These are phyloP conservation scores for Catharanthus roseus DNA, from an alignment of 257 asterid species.

Conservation along the genomic window DNA sequence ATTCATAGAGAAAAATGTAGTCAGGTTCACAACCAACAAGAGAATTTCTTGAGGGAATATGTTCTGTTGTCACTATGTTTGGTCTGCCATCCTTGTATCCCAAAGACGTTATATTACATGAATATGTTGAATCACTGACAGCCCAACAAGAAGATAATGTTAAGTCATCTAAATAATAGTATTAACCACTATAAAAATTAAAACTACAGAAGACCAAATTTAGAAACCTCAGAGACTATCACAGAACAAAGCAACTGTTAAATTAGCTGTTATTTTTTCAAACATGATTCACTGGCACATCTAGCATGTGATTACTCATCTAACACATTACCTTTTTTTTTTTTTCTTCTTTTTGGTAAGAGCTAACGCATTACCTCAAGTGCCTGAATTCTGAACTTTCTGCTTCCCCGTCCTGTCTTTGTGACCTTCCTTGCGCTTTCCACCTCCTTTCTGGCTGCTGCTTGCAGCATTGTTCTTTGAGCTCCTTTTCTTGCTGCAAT, in stretches of 20 bases:
- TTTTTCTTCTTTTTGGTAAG: too few species aligned
- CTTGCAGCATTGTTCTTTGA: conserved; percentile 44
- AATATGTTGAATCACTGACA: not conserved
- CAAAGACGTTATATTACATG: conserved; percentile 4
- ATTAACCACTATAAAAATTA: not conserved
- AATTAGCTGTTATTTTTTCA: not conserved
- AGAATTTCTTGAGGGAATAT: not conserved
- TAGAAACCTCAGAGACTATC: conserved; percentile 1
- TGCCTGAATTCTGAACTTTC: conserved; percentile 2
- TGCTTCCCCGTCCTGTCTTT: conserved; percentile 2
- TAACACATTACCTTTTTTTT: not conserved
- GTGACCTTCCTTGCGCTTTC: conserved; percentile 15
- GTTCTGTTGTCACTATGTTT: not conserved
- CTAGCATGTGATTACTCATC: not conserved
- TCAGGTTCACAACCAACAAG: not conserved
- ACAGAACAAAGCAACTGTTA: not conserved
- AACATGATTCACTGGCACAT: not conserved
- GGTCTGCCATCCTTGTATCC: not conserved
- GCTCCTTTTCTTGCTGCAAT: conserved; percentile 31
- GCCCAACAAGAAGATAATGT: conserved; percentile 2
- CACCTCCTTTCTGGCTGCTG: conserved; percentile 42
- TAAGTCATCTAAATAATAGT: not conserved
- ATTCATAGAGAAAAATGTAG: not conserved
- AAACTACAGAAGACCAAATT: not conserved
- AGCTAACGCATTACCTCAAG: not conserved